phyloP scores from a whole-genome alignment of 2,329 filamentous ascomycete species.

The Colletotrichum tropicale region DNA sequence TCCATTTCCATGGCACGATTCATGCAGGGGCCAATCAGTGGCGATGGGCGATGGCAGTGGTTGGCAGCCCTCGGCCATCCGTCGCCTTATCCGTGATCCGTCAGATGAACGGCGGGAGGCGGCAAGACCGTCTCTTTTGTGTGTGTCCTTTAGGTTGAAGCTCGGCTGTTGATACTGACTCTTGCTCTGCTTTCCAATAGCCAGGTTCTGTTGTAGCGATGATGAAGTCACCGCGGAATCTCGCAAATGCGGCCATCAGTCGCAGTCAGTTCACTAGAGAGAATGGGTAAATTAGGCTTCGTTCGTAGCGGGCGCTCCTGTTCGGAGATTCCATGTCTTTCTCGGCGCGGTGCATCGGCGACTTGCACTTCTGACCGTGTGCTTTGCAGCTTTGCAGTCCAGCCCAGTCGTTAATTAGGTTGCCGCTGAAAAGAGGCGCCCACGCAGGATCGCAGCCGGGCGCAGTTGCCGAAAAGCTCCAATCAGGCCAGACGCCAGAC shows the following conservation, averaged over 20 bases:
- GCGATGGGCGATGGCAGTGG: background rate
- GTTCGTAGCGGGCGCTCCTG: background rate
- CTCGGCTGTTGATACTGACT: background rate
- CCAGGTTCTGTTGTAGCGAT: background rate
- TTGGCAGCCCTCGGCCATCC: background rate
- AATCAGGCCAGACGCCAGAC: background rate
- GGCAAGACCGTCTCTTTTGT: background rate
- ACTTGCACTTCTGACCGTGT: background rate
- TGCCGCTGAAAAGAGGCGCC: background rate
- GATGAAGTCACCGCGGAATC: background rate
- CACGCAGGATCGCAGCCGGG: background rate
- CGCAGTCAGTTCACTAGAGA: background rate
- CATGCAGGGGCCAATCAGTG: slow-evolving; percentile 18
- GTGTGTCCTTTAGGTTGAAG: background rate
- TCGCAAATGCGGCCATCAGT: background rate
- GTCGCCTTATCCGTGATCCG: slow-evolving; percentile 3
- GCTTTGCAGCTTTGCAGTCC: background rate
- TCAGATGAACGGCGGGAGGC: slow-evolving; percentile 4
- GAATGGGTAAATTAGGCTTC: background rate
- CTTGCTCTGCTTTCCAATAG: background rate
- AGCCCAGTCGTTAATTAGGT: background rate
- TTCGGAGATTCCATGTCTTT: background rate
- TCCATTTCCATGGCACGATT: slow-evolving; percentile 13
- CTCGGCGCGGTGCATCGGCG: background rate
- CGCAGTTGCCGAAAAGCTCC: background rate